Evolutionary conservation across 2,329 filamentous ascomycete genomes (phyloP), one percentile per base, ranked within the genome.

Genomic region (Ascochyta clinopodiicola): DNA sequence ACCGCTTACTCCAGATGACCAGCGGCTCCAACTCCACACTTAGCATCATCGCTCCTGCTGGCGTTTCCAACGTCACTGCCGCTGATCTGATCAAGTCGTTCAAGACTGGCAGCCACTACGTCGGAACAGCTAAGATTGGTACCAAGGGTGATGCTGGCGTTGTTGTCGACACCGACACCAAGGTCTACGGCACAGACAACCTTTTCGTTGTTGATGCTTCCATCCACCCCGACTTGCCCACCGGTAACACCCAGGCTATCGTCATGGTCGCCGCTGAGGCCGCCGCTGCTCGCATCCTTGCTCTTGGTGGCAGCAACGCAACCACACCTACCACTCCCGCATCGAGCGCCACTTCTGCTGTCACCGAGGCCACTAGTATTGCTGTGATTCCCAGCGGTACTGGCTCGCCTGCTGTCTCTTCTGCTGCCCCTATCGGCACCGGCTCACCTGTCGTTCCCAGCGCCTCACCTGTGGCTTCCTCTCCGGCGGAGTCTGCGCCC

Each of bases 231-330:
- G 88, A 88, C 59, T 84, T 89, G 62, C 81, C 86, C 2, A 86
- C 86, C 0, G 85, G 86, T 17, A 91, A 91, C 74, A 88, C 88
- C 1, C 84, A 85, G 43, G 82, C 86, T 1, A 82, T 85, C 35
- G 84, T 89, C 62, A 86, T 89, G 69, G 80, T 86, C 32, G 85
- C 82, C 17, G 83, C 86, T 17, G 88, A 90, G 77, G 81, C 82
- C 37, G 86, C 86, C 8, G 81, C 81, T 4, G 78, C 79, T 61
- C 81, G 75, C 62, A 83, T 84, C 56, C 63, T 84, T 17, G 79
- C 78, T 17, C 63, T 82, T 19, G 58, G 58, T n/a, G 48, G 56
- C 9, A 48, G 44, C 27, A 47, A 51, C 3, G 43, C 80, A 19
- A 61, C 58, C 29, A 48, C 62, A 4, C 40, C 40, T 38, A 36